A percentile compares a stretch with the other conserved stretches of the same genome.
phyloP scores from a whole-genome alignment of 2,329 filamentous ascomycete genomes.

The Claviceps digitariae region DNA sequence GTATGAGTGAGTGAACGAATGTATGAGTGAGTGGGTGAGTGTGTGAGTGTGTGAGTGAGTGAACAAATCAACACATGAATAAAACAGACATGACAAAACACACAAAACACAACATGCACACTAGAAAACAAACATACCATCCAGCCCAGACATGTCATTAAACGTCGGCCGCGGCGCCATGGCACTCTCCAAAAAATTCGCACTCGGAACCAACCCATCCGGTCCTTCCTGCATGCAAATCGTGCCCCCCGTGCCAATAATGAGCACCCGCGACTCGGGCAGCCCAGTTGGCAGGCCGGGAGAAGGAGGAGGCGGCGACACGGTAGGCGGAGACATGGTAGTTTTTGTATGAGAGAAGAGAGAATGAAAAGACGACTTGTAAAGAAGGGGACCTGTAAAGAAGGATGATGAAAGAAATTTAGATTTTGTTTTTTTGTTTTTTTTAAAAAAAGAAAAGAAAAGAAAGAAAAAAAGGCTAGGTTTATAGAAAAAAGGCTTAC shows the following conservation, averaged over 20 bases:
- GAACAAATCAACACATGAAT: not conserved
- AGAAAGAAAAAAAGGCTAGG: not conserved
- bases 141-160: slow-evolving; percentile 46
- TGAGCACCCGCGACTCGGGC: slow-evolving; percentile 69
- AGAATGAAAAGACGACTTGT: too few relatives aligned
- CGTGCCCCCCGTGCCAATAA: slow-evolving; percentile 81
- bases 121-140: slow-evolving; percentile 1
- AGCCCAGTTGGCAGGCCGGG: slow-evolving; percentile 16
- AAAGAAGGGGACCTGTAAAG: too few relatives aligned
- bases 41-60: not conserved
- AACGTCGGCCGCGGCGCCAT: slow-evolving; percentile 74
- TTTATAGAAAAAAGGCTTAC: too few relatives aligned
- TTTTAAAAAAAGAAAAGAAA: too few relatives aligned
- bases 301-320: not conserved
- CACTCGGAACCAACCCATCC: slow-evolving; percentile 66
- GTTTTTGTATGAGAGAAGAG: too few relatives aligned
- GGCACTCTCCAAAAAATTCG: slow-evolving; percentile 68
- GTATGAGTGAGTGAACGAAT: not conserved
- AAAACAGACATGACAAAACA: not conserved
- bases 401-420: too few relatives aligned
- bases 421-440: too few relatives aligned
- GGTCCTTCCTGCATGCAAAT: slow-evolving; percentile 83
- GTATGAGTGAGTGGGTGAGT: not conserved
- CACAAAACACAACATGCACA: too few relatives aligned
- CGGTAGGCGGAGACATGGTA: too few relatives aligned